Evolutionary conservation across 2,329 filamentous ascomycete genomes (phyloP).

Genomic region (Pestalotiopsis sp.): DNA sequence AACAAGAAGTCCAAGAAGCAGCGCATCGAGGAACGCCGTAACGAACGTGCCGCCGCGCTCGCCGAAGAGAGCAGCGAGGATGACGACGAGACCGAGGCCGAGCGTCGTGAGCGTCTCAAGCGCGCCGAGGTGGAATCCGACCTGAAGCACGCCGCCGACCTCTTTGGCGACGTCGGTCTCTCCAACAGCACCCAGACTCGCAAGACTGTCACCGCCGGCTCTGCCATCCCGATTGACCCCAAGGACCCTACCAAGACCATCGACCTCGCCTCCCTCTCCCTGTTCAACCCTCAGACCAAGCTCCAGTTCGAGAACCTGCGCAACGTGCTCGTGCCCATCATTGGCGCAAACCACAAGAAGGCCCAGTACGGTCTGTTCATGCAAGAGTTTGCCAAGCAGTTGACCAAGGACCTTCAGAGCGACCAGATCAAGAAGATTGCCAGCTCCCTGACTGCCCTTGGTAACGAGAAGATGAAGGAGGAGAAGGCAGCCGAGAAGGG

Average conservation of each 20-base stretch:
- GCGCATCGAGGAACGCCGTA: constrained; percentile 79
- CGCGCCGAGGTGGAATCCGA: constrained; percentile 85
- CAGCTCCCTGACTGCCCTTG: constrained; percentile 81
- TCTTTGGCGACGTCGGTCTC: constrained; percentile 74
- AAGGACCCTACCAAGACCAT: constrained; percentile 77
- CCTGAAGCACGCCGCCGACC: constrained; percentile 84
- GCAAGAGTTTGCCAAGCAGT: constrained; percentile 86
- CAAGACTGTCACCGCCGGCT: constrained; percentile 66
- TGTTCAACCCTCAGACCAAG: constrained; percentile 92
- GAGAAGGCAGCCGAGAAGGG: constrained; percentile 94
- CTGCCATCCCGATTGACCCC: constrained; percentile 69
- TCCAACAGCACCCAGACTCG: constrained; percentile 53
- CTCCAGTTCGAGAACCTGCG: constrained; percentile 81
- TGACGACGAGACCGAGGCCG: constrained; percentile 75
- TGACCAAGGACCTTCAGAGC: constrained; percentile 84
- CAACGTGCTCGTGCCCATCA: constrained; percentile 76
- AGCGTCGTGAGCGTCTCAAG: constrained; percentile 73
- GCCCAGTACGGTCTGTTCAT: constrained; percentile 88
- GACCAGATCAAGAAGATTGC: constrained; percentile 97
- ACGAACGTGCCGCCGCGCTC: constrained; percentile 56
- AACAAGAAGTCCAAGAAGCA: constrained; percentile 89
- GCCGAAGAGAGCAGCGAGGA: constrained; percentile 60
- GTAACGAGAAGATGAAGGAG: constrained; percentile 98
- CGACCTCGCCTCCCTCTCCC: constrained; percentile 76
- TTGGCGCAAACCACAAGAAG: constrained; percentile 82